Conservation (phyloP, 2,329 filamentous ascomycete species). For the Calonectria hongkongensis region DNA sequence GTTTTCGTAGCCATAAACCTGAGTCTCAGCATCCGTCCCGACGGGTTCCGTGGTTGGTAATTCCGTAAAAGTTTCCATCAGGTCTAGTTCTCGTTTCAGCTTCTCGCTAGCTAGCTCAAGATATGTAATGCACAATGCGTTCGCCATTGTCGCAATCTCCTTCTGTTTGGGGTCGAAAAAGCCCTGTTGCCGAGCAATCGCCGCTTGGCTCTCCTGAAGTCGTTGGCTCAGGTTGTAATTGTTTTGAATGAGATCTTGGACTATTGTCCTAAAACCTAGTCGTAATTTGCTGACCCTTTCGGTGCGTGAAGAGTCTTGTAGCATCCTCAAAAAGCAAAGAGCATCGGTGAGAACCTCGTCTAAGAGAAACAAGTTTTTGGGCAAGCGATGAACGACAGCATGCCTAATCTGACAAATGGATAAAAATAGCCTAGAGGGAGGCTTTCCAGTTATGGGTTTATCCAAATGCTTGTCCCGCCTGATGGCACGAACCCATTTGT, state of each 20-base stretch:
- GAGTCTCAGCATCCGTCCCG: not conserved
- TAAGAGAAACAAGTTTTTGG: not conserved
- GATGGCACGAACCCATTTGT: not conserved
- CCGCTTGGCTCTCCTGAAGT: not conserved
- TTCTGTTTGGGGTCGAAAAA: not conserved
- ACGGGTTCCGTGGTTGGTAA: too few relatives aligned
- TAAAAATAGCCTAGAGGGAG: not conserved
- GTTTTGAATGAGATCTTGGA: not conserved
- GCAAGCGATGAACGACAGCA: not conserved
- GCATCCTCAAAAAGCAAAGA: not conserved
- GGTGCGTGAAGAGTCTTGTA: not conserved
- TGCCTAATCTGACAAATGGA: conserved; percentile 3
- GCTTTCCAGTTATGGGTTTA: too few relatives aligned
- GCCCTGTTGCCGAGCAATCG: not conserved
- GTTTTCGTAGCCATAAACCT: not conserved
- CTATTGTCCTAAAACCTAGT: not conserved
- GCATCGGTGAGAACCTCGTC: not conserved
- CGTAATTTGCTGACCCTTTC: not conserved
- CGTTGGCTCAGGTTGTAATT: not conserved
- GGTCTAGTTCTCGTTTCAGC: not conserved
- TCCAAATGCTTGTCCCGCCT: not conserved
- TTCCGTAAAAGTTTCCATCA: not conserved
- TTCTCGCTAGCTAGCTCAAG: not conserved
- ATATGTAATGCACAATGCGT: not conserved
- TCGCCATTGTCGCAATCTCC: not conserved